Conservation (phyloP, 2,329 filamentous ascomycete genomes). For the Pseudopyricularia javanii region DNA sequence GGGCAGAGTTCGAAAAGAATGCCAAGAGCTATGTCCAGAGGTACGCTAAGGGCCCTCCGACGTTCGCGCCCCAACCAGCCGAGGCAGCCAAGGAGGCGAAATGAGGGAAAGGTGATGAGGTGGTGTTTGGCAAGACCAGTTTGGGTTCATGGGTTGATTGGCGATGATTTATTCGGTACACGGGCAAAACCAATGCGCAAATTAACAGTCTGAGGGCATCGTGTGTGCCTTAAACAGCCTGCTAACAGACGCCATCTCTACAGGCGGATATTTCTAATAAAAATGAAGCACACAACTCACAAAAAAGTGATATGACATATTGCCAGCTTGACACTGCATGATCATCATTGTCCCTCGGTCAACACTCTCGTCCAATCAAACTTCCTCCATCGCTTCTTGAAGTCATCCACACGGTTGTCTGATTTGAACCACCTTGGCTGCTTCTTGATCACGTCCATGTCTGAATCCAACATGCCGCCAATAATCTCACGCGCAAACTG, state of each 20-base stretch:
- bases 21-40: conserved; percentile 62
- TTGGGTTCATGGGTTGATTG: no score
- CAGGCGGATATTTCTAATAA: not conserved
- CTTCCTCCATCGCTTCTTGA: conserved; percentile 76
- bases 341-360: conserved; percentile 18
- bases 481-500: conserved; percentile 86
- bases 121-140: no score
- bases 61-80: conserved; percentile 13
- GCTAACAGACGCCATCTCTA: no score
- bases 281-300: not conserved
- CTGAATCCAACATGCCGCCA: conserved; percentile 80
- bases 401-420: conserved; percentile 60
- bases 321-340: not conserved
- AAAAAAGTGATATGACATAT: not conserved
- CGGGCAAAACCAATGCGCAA: no score
- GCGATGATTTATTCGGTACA: no score
- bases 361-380: conserved; percentile 74
- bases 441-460: conserved; percentile 72
- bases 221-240: no score
- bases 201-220: no score
- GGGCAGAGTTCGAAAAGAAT: conserved; percentile 58
- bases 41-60: conserved; percentile 45
- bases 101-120: not conserved
- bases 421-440: conserved; percentile 74
- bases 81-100: not conserved